Conservation (phyloP, 495 filamentous ascomycete genomes). For the Cryomyces antarcticus region DNA sequence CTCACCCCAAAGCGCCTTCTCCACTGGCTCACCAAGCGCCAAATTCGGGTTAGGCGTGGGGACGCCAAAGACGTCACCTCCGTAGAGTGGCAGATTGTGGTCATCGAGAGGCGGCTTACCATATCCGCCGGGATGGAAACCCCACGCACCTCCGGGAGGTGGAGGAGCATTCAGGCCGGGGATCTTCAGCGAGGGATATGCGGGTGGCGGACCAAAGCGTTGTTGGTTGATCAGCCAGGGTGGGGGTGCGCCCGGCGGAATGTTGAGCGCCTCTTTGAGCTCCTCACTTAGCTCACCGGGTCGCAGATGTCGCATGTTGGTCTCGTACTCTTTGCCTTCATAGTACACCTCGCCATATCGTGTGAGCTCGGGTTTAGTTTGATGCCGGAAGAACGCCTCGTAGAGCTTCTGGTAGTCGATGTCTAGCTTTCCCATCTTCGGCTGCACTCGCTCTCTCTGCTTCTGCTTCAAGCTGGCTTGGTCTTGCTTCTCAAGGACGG, state of each 20-base stretch:
- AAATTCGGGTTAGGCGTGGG: conserved; percentile 41
- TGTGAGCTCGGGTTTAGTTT: conserved; percentile 86
- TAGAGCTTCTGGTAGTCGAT: conserved; percentile 97
- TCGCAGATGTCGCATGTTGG: conserved; percentile 71
- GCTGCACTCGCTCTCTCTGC: conserved; percentile 80
- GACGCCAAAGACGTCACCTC: conserved; percentile 84
- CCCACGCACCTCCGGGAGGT: conserved; percentile 85
- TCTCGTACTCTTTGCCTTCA: conserved; percentile 96
- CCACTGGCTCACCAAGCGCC: conserved; percentile 56
- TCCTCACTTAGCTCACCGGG: conserved; percentile 82
- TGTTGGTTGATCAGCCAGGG: conserved; percentile 97
- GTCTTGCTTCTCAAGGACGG: conserved; percentile 85
- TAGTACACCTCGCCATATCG: conserved; percentile 96
- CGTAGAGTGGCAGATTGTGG: conserved; percentile 71
- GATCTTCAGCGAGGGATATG: conserved; percentile 81
- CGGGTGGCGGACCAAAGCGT: conserved; percentile 77
- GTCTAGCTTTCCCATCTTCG: conserved; percentile 92
- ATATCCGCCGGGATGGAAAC: conserved; percentile 86
- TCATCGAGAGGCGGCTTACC: conserved; percentile 92
- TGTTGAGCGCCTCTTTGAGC: conserved; percentile 81
- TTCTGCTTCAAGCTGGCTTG: conserved; percentile 82
- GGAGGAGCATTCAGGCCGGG: conserved; percentile 90
- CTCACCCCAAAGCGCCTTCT: conserved; percentile 83
- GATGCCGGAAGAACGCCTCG: conserved; percentile 92
- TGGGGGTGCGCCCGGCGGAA: conserved; percentile 81